A percentile compares a stretch with the other conserved stretches of the same genome.
Conservation (phyloP, 768 basidiomycete genomes). For the Lactarius hatsudake region DNA sequence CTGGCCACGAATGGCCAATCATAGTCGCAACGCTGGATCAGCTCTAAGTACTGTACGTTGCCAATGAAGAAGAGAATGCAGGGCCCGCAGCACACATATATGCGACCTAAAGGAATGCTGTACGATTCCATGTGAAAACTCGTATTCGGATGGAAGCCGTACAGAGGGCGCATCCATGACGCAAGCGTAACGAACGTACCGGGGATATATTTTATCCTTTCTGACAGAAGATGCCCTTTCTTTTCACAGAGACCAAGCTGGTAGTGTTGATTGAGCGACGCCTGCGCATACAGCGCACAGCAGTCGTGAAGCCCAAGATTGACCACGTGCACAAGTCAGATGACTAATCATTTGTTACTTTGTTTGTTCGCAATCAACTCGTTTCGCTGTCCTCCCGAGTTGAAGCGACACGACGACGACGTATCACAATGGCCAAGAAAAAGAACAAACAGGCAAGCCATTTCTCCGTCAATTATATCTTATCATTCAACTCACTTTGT, state of each 20-base stretch:
- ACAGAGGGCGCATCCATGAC: not conserved
- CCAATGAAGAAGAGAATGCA: not conserved
- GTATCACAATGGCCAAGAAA: conserved; percentile 47
- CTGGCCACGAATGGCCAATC: conserved; percentile 38
- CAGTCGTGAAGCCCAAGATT: not conserved
- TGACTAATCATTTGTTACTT: conserved; percentile 6
- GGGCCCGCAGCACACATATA: not conserved
- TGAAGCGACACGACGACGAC: not conserved
- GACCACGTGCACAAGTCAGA: not conserved
- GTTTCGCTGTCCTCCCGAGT: not conserved
- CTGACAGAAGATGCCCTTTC: not conserved
- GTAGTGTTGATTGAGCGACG: not conserved
- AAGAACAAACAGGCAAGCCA: conserved; percentile 48
- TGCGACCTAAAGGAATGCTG: not conserved
- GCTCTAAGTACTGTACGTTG: not conserved
- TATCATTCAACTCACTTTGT: conserved; percentile 4
- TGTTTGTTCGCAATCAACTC: conserved; percentile 9
- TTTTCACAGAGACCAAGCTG: too few relatives aligned
- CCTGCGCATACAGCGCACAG: not conserved
- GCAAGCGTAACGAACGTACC: not conserved
- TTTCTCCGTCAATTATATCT: not conserved
- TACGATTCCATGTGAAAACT: conserved; percentile 15
- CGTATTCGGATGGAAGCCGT: conserved; percentile 9
- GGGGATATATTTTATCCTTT: not conserved
- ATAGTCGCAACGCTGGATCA: conserved; percentile 22